Evolutionary conservation across 495 filamentous ascomycete genomes (phyloP).

Genomic region (Penicillium pulvis): DNA sequence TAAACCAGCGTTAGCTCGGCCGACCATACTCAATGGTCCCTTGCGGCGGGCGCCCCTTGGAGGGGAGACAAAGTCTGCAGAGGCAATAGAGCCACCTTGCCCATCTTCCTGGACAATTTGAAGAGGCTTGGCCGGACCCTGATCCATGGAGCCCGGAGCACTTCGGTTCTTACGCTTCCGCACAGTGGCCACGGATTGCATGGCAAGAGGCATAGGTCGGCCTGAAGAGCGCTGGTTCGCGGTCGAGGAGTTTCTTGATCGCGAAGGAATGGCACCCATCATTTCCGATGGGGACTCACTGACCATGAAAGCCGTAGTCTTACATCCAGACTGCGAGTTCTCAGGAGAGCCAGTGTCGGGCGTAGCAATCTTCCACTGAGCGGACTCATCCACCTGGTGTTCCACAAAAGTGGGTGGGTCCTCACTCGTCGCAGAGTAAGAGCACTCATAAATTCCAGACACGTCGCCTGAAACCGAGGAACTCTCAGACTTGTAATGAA

Average conservation of each 20-base stretch:
- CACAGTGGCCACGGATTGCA: slow-evolving; percentile 40
- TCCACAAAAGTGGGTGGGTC: slow-evolving; percentile 37
- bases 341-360: slow-evolving; percentile 31
- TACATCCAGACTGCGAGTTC: slow-evolving; percentile 27
- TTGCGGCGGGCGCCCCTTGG: slow-evolving; percentile 51
- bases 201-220: slow-evolving; percentile 35
- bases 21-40: slow-evolving; percentile 47
- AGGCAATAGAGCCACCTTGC: slow-evolving; percentile 48
- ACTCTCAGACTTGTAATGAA: slow-evolving; percentile 45
- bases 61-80: slow-evolving; percentile 51
- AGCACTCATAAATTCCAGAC: slow-evolving; percentile 38
- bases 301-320: slow-evolving; percentile 43
- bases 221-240: slow-evolving; percentile 30
- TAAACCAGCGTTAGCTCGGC: slow-evolving; percentile 48
- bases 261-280: slow-evolving; percentile 29
- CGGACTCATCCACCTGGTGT: slow-evolving; percentile 33
- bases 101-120: slow-evolving; percentile 54
- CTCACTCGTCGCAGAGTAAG: slow-evolving; percentile 41
- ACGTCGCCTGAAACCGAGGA: slow-evolving; percentile 45
- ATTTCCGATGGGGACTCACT: slow-evolving; percentile 40
- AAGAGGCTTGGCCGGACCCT: slow-evolving; percentile 37
- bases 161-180: slow-evolving; percentile 48
- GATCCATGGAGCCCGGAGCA: slow-evolving; percentile 32
- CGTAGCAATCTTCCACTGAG: slow-evolving; percentile 35
- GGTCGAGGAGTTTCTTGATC: slow-evolving; percentile 30